A percentile compares a stretch with the other conserved stretches of the same genome.
phyloP scores from a whole-genome alignment of 2,329 filamentous ascomycete genomes.

The Lecanosticta acicola region DNA sequence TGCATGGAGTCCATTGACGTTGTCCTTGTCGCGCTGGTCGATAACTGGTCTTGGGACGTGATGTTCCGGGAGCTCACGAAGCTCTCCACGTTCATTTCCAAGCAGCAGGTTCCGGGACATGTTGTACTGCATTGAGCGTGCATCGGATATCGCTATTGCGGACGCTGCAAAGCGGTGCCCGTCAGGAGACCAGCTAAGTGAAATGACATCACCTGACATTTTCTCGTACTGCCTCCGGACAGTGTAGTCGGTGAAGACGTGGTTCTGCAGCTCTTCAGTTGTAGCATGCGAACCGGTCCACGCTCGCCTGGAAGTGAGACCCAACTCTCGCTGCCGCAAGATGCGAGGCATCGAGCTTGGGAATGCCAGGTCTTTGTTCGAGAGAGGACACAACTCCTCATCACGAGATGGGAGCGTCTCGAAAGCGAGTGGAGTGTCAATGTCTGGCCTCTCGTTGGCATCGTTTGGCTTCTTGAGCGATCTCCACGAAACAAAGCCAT shows the following conservation, averaged over 20 bases:
- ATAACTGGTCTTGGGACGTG: constrained; percentile 39
- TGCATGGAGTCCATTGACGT: constrained; percentile 40
- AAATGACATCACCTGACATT: constrained; percentile 54
- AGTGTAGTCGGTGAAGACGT: constrained; percentile 38
- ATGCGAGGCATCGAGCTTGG: constrained; percentile 18
- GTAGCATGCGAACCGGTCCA: constrained; percentile 13
- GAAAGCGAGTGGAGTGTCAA: too few species aligned
- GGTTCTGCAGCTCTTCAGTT: constrained; percentile 27
- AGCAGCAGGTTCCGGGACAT: constrained; percentile 52
- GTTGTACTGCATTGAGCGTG: constrained; percentile 56
- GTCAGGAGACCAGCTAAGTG: constrained; percentile 52
- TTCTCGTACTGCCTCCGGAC: constrained; percentile 49
- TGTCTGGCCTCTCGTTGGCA: too few species aligned
- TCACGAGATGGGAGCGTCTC: too few species aligned
- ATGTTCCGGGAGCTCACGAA: constrained; percentile 53
- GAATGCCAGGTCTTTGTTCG: constrained; percentile 15
- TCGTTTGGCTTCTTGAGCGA: constrained; percentile 11
- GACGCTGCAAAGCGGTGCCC: constrained; percentile 53
- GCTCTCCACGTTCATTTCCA: constrained; percentile 41
- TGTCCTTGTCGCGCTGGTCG: constrained; percentile 25
- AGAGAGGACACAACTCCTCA: not conserved
- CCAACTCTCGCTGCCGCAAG: constrained; percentile 27
- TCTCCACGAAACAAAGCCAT: constrained; percentile 25
- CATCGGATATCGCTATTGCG: constrained; percentile 51
- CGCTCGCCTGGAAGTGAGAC: constrained; percentile 15